Conservation (phyloP, 441 rosid genomes). For the Viola pubescens region DNA sequence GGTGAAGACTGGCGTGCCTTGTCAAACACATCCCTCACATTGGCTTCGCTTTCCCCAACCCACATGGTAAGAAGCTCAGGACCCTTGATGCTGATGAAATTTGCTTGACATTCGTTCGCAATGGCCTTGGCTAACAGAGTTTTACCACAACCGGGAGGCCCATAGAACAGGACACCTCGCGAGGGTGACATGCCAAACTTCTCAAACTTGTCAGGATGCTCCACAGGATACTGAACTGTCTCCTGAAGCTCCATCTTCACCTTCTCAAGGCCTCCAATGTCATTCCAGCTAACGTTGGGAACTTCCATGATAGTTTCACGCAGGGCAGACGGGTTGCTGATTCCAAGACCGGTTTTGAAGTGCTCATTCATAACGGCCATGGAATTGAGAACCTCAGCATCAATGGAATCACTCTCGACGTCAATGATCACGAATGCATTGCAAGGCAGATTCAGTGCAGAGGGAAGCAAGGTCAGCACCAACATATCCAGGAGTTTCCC, state of each 20-base stretch:
- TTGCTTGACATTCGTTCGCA: conserved; percentile 18
- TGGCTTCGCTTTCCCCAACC: conserved; percentile 23
- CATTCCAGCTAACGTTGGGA: conserved; percentile 1
- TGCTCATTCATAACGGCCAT: neutral
- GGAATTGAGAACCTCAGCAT: conserved; percentile 2
- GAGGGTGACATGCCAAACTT: conserved; percentile 18
- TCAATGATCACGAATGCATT: conserved; percentile 2
- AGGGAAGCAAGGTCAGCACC: conserved; percentile 1
- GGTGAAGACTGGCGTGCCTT: conserved; percentile 17
- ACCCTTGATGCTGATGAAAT: conserved; percentile 18
- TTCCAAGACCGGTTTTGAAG: neutral
- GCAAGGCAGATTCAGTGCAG: neutral
- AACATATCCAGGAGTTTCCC: neutral
- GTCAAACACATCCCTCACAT: conserved; percentile 18
- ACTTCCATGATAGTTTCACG: neutral
- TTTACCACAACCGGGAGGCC: conserved; percentile 27
- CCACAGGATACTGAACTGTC: conserved; percentile 3
- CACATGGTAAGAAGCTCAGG: conserved; percentile 20
- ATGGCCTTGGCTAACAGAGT: conserved; percentile 26
- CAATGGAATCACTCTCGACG: neutral
- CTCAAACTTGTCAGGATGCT: conserved; percentile 18
- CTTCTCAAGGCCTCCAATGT: conserved; percentile 1
- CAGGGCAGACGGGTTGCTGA: neutral
- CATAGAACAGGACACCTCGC: conserved; percentile 21
- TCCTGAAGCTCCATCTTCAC: conserved; percentile 5